A percentile compares a stretch with the other conserved stretches of the same genome.
Evolutionary conservation across 192 early-diverging fungal genomes (phyloP).

Genomic region (Gamsiella multidivaricata): DNA sequence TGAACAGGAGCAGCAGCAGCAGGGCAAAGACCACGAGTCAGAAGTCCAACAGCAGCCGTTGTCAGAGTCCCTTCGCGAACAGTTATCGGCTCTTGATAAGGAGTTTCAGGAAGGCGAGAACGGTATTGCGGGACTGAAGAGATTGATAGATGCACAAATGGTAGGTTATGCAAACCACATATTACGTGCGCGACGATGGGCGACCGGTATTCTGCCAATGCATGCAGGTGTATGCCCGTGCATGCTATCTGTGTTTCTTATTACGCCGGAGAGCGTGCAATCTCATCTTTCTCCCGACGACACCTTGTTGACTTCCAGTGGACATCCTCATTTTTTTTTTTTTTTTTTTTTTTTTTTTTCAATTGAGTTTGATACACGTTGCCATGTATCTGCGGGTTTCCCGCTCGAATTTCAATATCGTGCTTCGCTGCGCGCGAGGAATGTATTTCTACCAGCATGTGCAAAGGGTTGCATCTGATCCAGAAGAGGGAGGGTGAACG

Average conservation of each 20-base stretch:
- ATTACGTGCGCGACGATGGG: background rate
- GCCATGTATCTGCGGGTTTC: background rate
- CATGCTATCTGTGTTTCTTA: too few species aligned
- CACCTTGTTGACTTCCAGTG: background rate
- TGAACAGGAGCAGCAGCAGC: conserved; percentile 2
- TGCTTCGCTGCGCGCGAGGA: background rate
- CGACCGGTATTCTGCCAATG: background rate
- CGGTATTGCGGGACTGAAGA: conserved; percentile 33
- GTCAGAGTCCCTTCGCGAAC: conserved; percentile 43
- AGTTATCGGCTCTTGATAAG: conserved; percentile 30
- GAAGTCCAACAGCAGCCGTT: conserved; percentile 10
- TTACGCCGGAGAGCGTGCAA: background rate
- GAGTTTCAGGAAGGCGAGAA: conserved; percentile 49
- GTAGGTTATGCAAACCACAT: conserved; percentile 17
- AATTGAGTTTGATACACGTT: background rate
- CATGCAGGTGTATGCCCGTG: background rate
- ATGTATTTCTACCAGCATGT: background rate
- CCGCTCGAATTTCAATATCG: conserved; percentile 10
- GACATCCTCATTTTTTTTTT: background rate
- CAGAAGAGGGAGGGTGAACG: too few species aligned
- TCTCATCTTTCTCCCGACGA: conserved; percentile 2
- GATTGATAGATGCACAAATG: conserved; percentile 48
- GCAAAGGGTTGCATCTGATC: background rate
- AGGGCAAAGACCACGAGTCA: background rate
- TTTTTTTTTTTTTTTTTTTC: conserved; percentile 2